Percentiles rank a stretch among this genome's conserved stretches.
phyloP scores from a whole-genome alignment of 2,329 filamentous ascomycete genomes.

The Xylaria sp. region DNA sequence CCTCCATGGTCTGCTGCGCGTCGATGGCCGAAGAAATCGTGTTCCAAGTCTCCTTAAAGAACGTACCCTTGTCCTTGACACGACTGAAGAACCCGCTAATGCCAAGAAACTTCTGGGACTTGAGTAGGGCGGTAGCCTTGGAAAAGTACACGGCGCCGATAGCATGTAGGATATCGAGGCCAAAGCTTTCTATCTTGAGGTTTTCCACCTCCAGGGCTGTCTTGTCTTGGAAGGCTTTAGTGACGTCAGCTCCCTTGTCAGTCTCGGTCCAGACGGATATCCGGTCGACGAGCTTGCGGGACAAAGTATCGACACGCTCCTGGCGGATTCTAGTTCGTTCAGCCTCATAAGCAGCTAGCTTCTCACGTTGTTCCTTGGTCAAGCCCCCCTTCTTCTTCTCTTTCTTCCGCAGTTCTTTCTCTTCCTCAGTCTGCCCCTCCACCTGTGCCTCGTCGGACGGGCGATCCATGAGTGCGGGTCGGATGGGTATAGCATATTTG shows the following conservation, averaged over 20 bases:
- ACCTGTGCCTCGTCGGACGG: slow-evolving; percentile 80
- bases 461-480: slow-evolving; percentile 88
- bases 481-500: slow-evolving; percentile 72
- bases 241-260: slow-evolving; percentile 87
- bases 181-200: slow-evolving; percentile 99
- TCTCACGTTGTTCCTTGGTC: slow-evolving; percentile 91
- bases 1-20: slow-evolving; percentile 98
- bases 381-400: slow-evolving; percentile 87
- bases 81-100: slow-evolving; percentile 95
- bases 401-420: slow-evolving; percentile 80
- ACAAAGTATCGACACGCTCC: slow-evolving; percentile 87
- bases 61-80: slow-evolving; percentile 94
- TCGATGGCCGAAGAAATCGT: slow-evolving; percentile 97
- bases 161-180: slow-evolving; percentile 93
- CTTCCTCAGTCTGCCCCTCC: slow-evolving; percentile 74
- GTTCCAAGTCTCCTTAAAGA: slow-evolving; percentile 98
- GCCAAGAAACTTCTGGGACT: slow-evolving; percentile 96
- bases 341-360: slow-evolving; percentile 86
- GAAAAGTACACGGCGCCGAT: slow-evolving; percentile 91
- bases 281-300: slow-evolving; percentile 87
- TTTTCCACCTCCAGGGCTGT: slow-evolving; percentile 95
- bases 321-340: slow-evolving; percentile 87
- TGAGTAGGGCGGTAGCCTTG: slow-evolving; percentile 88
- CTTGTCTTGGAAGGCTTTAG: slow-evolving; percentile 91
- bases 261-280: slow-evolving; percentile 98